Base-by-base conservation (phyloP, 2,329 filamentous ascomycete species). In the Venturiaceae sp. region DNA sequence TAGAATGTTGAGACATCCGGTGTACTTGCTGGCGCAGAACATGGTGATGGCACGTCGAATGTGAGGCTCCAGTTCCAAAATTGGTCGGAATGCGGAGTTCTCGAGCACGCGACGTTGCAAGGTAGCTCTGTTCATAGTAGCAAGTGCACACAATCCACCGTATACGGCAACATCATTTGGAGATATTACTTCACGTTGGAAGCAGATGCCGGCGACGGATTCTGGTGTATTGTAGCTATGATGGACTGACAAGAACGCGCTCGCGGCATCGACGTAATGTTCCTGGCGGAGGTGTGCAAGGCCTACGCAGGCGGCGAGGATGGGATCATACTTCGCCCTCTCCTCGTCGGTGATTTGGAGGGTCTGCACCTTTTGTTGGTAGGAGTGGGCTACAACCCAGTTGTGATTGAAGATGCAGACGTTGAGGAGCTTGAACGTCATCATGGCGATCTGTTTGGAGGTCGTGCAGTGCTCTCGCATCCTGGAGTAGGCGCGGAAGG, bases 401-500 rank as follows among this genome's bases (percentile, higher is more conserved):
- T 95, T 89, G 32, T 81, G 82, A 53, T 87, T 86, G 63, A 94
- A 85, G 53, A 96, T 77, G 56, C 84, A 80, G 37, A 94, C 83
- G 63, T 84, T 84, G 62, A 92, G 85, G 32, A 95, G 80, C 61
- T 91, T 88, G 68, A 89, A 84, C 19, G 85, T 83, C 71, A 95
- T 89, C 58, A 94, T 90, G 52, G 88, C 78, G 44, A 96, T 85
- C 64, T 99, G 92, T 63, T 87, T 87, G 2, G 85, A 80, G 0
- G 88, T 89, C 59, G 86, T 94, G 64, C 92, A 90, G 68, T 92
- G 92, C 59, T 95, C 89, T 62, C 94, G 84, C 91, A 97, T 96
- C 63, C 87, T 86, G 62, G 80, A 77, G 69, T 89, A 97, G 1
- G 89, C 83, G 63, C 95, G 92, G 53, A 83, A 81, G 0, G 94